Percentiles rank a stretch among this genome's conserved stretches.
These are phyloP conservation scores for Takakia lepidozioides DNA, from an alignment of 225 moss, liverwort and hornwort genomes.

Conservation along the genomic window DNA sequence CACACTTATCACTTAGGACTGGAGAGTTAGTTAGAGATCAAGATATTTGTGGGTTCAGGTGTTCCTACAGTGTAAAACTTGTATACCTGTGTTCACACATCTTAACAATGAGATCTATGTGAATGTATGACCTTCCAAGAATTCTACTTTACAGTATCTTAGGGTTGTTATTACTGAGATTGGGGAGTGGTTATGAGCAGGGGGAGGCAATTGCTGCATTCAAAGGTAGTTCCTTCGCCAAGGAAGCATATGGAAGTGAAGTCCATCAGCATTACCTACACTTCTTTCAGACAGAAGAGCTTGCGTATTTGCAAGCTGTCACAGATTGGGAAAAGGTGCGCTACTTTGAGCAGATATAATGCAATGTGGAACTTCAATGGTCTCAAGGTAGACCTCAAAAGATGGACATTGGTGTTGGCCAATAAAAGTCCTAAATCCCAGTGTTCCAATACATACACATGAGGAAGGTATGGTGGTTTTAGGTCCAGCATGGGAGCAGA, in stretches of 20 bases:
- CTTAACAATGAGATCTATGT: background rate
- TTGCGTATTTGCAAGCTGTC: constrained; percentile 65
- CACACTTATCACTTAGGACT: too few relatives aligned
- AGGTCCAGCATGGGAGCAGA: too few relatives aligned
- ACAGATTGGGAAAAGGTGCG: constrained; percentile 96
- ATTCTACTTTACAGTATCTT: background rate
- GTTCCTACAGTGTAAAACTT: too few relatives aligned
- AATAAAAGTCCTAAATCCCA: too few relatives aligned
- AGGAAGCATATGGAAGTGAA: constrained; percentile 70
- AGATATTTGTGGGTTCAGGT: too few relatives aligned
- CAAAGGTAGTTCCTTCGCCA: constrained; percentile 69
- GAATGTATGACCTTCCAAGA: background rate
- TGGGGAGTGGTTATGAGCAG: constrained; percentile 10
- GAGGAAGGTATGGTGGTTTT: too few relatives aligned
- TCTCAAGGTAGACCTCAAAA: too few relatives aligned
- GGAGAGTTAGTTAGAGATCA: too few relatives aligned
- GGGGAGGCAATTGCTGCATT: constrained; percentile 63
- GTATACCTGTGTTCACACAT: too few relatives aligned
- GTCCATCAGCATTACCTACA: constrained; percentile 90
- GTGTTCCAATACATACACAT: too few relatives aligned
- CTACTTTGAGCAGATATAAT: constrained; percentile 92
- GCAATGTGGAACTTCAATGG: too few relatives aligned
- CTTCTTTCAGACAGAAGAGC: constrained; percentile 66
- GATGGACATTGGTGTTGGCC: too few relatives aligned
- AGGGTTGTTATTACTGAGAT: background rate